phyloP scores from a whole-genome alignment of 148 eudicot genomes.

The Vaccinium vitisidaea region DNA sequence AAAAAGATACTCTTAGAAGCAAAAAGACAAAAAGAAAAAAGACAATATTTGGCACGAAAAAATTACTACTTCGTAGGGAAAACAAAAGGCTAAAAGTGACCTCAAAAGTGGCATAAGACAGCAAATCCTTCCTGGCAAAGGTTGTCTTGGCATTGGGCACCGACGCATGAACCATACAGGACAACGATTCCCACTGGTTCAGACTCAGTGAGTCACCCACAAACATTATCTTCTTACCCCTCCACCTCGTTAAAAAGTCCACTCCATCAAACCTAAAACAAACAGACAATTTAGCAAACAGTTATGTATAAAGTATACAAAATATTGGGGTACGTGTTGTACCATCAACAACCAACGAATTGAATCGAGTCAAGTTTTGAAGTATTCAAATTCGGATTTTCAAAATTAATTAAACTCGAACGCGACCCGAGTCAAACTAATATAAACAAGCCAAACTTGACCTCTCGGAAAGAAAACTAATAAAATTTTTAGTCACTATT shows the following conservation, averaged over 20 bases:
- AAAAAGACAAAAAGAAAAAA: no score
- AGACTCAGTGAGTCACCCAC: slow-evolving; percentile 97
- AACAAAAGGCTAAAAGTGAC: slow-evolving; percentile 27
- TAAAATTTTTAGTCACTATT: no score
- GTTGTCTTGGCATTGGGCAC: slow-evolving; percentile 57
- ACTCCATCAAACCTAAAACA: slow-evolving; percentile 65
- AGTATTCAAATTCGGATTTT: not conserved
- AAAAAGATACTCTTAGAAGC: no score
- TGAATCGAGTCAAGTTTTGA: not conserved
- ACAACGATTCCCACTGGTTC: slow-evolving; percentile 82
- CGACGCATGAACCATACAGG: slow-evolving; percentile 77
- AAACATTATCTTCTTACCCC: slow-evolving; percentile 94
- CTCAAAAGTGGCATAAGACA: slow-evolving; percentile 73
- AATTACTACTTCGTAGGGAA: not conserved
- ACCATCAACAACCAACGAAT: not conserved
- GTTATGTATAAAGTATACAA: not conserved
- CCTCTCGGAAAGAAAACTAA: no score
- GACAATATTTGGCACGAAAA: not conserved
- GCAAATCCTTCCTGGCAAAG: slow-evolving; percentile 21
- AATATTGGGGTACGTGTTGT: not conserved
- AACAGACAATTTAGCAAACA: not conserved
- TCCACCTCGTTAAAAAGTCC: slow-evolving; percentile 54
- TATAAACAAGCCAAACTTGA: no score
- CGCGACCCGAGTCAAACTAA: no score
- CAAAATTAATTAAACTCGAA: no score